Conservation (phyloP, 2,329 filamentous ascomycete species). For the Aspergillus oerlinghausenensis region DNA sequence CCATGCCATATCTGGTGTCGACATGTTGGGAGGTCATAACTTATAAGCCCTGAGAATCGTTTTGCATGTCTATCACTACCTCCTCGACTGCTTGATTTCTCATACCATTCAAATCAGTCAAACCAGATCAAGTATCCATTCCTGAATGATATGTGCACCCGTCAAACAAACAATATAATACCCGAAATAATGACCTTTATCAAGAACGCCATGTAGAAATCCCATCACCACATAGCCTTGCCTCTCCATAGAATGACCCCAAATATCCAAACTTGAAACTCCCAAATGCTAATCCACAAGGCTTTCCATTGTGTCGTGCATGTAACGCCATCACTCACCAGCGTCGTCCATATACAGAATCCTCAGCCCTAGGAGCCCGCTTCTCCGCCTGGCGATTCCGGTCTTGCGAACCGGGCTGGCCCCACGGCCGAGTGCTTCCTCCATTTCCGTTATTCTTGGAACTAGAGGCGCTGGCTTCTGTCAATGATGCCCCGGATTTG, state of each 20-base stretch:
- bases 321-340: constrained; percentile 13
- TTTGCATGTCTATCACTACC: too few species aligned
- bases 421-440: not conserved
- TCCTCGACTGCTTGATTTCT: too few species aligned
- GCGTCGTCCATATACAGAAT: constrained; percentile 25
- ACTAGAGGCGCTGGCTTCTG: constrained; percentile 12
- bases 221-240: not conserved
- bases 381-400: constrained; percentile 10
- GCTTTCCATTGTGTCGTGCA: not conserved
- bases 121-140: not conserved
- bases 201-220: not conserved
- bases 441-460: constrained; percentile 2
- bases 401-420: constrained; percentile 7
- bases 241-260: not conserved
- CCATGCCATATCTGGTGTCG: not conserved
- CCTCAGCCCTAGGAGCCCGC: constrained; percentile 11
- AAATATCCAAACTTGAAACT: not conserved
- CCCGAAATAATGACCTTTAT: not conserved
- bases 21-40: not conserved
- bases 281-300: not conserved
- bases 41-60: too few species aligned
- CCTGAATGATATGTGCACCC: not conserved
- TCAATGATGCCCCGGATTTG: constrained; percentile 29
- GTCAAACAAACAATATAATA: not conserved
- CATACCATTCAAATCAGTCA: too few species aligned